Evolutionary conservation across 2,329 filamentous ascomycete genomes (phyloP), one percentile per base, ranked within the genome.

Genomic region (Curvularia sp.): DNA sequence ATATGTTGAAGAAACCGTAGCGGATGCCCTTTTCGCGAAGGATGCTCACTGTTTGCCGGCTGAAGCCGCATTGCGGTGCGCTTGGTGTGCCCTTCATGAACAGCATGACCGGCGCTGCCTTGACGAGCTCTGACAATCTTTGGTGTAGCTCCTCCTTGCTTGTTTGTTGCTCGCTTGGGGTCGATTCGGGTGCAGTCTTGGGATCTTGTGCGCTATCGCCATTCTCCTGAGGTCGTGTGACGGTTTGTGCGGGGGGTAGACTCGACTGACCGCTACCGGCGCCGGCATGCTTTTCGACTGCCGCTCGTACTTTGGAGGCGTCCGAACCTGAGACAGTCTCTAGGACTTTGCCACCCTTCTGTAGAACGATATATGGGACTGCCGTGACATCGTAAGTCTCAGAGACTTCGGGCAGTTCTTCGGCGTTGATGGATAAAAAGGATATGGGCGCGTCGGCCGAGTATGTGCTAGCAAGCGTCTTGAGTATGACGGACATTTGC

Each of bases 1-100:
- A 80, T 64, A 99, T 99, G 76, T 99, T 98, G 83, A 99, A 99
- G 83, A 99, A 99, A 19, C 95, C 95, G 77, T 98, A 99, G 76
- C 96, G 92, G 60, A 99, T 90, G 49, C 90, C 90, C 74, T 92
- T 89, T 80, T 98, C 94, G 51, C 95, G 86, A 70, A 99, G 80
- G 46, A 99, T 86, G 25, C 83, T 88, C 42, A 99, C 95, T 43
- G 97, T 81, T 80, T 97, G 93, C 67, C 94, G 84, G 66, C 92
- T 96, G 80, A 99, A 99, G 2, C 95, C 93, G 73, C 93, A 97
- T 78, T 96, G 91, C 1, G 93, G 93, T 30, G 87, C 85, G 65
- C 88, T 91, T 0, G 93, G 93, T 2, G 92, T 96, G n/a, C 93
- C 93, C 81, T 97, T 97, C 92, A 97, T 97, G 79, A 99, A 99